phyloP scores from a whole-genome alignment of 23 red algal species.

The Gracilaria vermiculophylla region DNA sequence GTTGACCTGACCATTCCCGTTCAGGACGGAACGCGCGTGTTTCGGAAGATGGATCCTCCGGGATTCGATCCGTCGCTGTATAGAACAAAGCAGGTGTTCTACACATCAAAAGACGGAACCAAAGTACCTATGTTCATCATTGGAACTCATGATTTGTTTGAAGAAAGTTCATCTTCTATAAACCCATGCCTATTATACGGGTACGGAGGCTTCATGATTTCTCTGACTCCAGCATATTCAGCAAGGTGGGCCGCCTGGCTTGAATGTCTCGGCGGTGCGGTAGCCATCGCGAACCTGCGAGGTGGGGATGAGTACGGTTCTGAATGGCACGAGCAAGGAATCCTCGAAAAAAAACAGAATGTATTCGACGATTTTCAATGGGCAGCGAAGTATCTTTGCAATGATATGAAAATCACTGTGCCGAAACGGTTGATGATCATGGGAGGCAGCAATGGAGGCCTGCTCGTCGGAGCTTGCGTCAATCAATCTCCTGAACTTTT shows the following conservation, averaged over 20 bases:
- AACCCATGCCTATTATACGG: constrained; percentile 73
- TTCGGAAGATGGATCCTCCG: constrained; percentile 67
- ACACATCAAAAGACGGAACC: constrained; percentile 70
- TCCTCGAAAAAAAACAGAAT: constrained; percentile 71
- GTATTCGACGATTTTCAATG: constrained; percentile 80
- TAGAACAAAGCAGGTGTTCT: constrained; percentile 68
- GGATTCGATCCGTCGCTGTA: constrained; percentile 66
- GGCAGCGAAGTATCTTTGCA: constrained; percentile 51
- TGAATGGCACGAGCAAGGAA: constrained; percentile 80
- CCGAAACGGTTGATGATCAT: constrained; percentile 62
- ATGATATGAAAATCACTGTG: constrained; percentile 32
- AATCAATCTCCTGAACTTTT: constrained; percentile 82
- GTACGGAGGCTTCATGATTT: constrained; percentile 84
- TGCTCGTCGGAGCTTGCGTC: constrained; percentile 77
- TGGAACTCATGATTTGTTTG: constrained; percentile 6
- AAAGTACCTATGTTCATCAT: constrained; percentile 73
- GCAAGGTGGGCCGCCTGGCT: constrained; percentile 58
- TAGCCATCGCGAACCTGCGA: constrained; percentile 80
- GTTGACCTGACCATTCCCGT: constrained; percentile 67
- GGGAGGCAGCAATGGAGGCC: constrained; percentile 81
- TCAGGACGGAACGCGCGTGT: constrained; percentile 61
- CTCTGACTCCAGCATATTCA: constrained; percentile 66
- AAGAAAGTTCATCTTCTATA: background rate
- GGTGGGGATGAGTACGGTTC: constrained; percentile 82
- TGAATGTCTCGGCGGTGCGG: constrained; percentile 54